Evolutionary conservation across 345 rosid genomes (phyloP), one percentile per base, ranked within the genome.

Genomic region (Arabis hirsuta): DNA sequence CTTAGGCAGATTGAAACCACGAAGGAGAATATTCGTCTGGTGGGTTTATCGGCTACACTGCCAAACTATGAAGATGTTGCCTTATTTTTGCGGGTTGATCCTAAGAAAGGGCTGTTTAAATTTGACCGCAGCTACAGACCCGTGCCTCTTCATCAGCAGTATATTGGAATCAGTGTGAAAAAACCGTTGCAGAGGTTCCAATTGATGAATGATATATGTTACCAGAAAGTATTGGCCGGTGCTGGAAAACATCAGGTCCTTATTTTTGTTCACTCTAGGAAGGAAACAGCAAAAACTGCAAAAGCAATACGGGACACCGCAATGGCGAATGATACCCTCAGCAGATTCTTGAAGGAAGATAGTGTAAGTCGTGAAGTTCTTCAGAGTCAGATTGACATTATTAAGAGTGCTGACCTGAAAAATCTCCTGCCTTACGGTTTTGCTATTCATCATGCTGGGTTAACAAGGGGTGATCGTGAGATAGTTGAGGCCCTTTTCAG

Each of bases 91-190:
- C 82, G 93, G 31, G 96, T 90, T 78, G 81, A 91, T 79, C 62
- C 88, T 53, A 73, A 78, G 36, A 81, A 80, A 58, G 96, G 96
- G 26, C 81, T 95, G 41, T 95, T 95, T 76, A 83, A 90, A 77
- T 95, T 95, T 71, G 99, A 95, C 80, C 87, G 87, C 78, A 91
- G 96, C 81, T 95, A 91, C 81, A 90, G 97, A 73, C 99, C 97
- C 2, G 96, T 91, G 48, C 96, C 99, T 48, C 96, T 95, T 12
- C 77, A 84, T 41, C 99, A 95, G 71, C 99, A 91, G 82, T 90
- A 91, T 73, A 86, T 95, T 73, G 97, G 99, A 32, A 90, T 95
- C 73, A 84, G 91, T 13, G 86, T 95, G 50, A 91, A 85, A 78
- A 91, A 95, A 82, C 96, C 99, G 3, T 79, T 95, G 76, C 98